phyloP scores from a whole-genome alignment of 176 grass and related monocot genomes.

The Tuctoria greenei region DNA sequence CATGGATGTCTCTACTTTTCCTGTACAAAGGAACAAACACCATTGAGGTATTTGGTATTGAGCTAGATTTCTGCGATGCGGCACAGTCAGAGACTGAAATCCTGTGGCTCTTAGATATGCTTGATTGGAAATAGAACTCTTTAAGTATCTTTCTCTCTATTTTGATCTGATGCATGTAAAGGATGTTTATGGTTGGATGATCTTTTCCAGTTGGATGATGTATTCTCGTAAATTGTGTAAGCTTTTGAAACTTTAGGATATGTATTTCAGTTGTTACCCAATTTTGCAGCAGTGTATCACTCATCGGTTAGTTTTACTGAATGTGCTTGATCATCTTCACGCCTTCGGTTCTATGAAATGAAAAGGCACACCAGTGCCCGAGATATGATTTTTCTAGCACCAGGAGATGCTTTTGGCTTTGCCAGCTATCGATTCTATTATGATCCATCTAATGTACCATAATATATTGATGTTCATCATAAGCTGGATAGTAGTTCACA shows the following conservation, averaged over 20 bases:
- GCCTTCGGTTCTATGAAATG: not conserved
- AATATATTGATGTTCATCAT: too few species aligned
- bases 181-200: slow-evolving; percentile 29
- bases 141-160: not conserved
- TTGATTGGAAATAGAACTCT: slow-evolving; percentile 73
- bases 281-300: too few species aligned
- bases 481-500: too few species aligned
- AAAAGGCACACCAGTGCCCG: too few species aligned
- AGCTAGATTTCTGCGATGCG: slow-evolving; percentile 80
- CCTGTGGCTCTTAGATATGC: slow-evolving; percentile 81
- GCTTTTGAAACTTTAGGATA: not conserved
- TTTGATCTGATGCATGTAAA: slow-evolving; percentile 36
- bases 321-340: not conserved
- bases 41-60: slow-evolving; percentile 73
- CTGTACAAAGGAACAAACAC: slow-evolving; percentile 36
- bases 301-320: too few species aligned
- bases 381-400: too few species aligned
- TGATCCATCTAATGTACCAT: too few species aligned
- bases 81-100: slow-evolving; percentile 66
- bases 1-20: slow-evolving; percentile 77
- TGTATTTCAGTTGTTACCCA: too few species aligned
- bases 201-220: slow-evolving; percentile 19
- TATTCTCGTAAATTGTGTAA: not conserved
- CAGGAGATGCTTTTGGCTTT: too few species aligned
- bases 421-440: too few species aligned